These are phyloP conservation scores for Sporothrix dimorphospora DNA, from an alignment of 2,329 filamentous ascomycete genomes.

Conservation along the genomic window DNA sequence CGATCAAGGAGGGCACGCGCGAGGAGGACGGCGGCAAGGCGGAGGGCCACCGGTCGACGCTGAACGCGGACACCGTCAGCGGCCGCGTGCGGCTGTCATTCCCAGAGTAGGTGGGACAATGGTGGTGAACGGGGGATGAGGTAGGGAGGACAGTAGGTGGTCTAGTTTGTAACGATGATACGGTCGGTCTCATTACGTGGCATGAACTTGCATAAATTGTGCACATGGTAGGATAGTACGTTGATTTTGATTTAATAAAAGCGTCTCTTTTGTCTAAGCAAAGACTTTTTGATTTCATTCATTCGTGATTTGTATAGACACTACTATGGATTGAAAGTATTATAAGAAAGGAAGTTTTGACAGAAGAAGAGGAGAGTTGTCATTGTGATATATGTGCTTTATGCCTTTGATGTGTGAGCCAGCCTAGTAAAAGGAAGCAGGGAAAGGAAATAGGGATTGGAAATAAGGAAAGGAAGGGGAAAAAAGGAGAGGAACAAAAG, in stretches of 20 bases:
- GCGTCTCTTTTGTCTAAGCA: background rate
- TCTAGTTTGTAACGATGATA: background rate
- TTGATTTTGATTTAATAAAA: background rate
- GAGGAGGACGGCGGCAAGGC: background rate
- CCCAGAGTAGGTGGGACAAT: background rate
- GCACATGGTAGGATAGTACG: background rate
- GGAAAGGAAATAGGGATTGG: background rate
- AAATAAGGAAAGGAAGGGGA: background rate
- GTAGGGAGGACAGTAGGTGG: background rate
- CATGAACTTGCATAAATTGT: background rate
- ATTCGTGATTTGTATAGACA: background rate
- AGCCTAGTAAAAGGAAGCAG: background rate
- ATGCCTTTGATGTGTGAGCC: background rate
- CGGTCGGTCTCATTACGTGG: no score
- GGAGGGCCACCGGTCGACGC: background rate
- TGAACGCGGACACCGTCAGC: slow-evolving; percentile 25
- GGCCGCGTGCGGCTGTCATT: slow-evolving; percentile 27
- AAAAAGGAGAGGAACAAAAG: background rate
- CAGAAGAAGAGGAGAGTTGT: slow-evolving; percentile 10
- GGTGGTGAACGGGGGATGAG: no score
- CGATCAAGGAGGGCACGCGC: slow-evolving; percentile 29
- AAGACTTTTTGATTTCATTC: background rate
- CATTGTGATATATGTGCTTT: background rate
- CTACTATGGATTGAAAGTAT: background rate
- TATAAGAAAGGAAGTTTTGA: background rate